A percentile compares a stretch with the other conserved stretches of the same genome.
phyloP scores from a whole-genome alignment of 139 green algal species.

The Chlorella sp. region DNA sequence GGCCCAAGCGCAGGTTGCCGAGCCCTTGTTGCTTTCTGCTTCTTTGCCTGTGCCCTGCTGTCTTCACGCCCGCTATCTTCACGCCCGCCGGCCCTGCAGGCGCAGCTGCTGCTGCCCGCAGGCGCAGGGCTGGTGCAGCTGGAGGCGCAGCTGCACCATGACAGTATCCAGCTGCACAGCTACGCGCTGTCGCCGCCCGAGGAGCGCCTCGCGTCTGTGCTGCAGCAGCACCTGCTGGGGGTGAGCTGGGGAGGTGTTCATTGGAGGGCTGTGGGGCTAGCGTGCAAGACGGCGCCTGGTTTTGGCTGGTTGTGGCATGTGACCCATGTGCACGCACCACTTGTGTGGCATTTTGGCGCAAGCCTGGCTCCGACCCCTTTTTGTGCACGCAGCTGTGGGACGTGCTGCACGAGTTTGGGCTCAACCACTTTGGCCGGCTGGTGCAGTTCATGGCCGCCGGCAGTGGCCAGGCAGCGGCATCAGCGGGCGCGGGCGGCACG shows the following conservation, averaged over 20 bases:
- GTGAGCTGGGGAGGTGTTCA: no score
- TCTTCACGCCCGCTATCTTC: no score
- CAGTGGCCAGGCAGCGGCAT: not conserved
- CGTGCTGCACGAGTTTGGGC: conserved; percentile 44
- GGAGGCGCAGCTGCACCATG: conserved; percentile 30
- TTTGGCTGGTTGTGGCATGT: no score
- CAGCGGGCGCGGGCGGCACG: not conserved
- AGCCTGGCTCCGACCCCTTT: no score
- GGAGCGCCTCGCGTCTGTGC: not conserved
- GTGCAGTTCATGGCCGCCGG: conserved; percentile 2
- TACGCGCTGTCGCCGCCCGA: conserved; percentile 10
- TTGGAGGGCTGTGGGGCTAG: no score
- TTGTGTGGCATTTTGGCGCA: no score
- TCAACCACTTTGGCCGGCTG: conserved; percentile 50
- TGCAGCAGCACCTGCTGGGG: conserved; percentile 44
- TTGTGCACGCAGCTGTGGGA: conserved; percentile 34
- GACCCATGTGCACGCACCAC: no score
- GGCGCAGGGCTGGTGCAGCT: conserved; percentile 38
- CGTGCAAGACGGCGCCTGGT: no score
- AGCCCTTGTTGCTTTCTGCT: no score
- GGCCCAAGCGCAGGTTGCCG: no score
- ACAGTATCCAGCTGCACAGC: conserved; percentile 33
- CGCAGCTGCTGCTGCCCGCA: conserved; percentile 37
- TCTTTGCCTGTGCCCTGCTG: no score
- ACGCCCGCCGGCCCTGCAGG: conserved; percentile 15